Percentiles rank a stretch among this genome's conserved stretches.
These are phyloP conservation scores for Botrytis deweyae DNA, from an alignment of 2,329 filamentous ascomycete genomes.

Conservation along the genomic window DNA sequence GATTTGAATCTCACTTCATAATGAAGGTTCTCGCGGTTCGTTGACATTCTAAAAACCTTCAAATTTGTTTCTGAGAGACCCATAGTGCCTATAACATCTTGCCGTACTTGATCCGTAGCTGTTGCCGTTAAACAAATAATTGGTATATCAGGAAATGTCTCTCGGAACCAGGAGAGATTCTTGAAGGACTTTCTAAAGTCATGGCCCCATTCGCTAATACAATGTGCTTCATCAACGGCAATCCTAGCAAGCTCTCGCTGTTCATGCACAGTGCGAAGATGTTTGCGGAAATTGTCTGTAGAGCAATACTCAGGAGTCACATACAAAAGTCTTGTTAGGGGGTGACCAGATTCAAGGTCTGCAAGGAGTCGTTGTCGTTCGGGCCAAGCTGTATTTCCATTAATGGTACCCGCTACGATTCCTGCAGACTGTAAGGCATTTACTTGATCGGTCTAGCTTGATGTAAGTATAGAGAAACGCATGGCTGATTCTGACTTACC, in stretches of 20 bases:
- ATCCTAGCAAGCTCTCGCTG: slow-evolving; percentile 85
- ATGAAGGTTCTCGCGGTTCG: slow-evolving; percentile 81
- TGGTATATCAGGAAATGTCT: slow-evolving; percentile 77
- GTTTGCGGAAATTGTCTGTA: slow-evolving; percentile 71
- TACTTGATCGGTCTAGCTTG: slow-evolving; percentile 80
- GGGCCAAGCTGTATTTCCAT: slow-evolving; percentile 69
- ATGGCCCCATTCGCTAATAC: slow-evolving; percentile 97
- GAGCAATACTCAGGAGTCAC: slow-evolving; percentile 91
- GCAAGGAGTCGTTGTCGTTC: slow-evolving; percentile 70
- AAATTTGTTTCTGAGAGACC: slow-evolving; percentile 63
- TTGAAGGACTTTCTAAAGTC: slow-evolving; percentile 95
- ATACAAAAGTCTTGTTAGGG: slow-evolving; percentile 78
- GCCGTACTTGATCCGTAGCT: slow-evolving; percentile 74
- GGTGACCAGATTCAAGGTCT: slow-evolving; percentile 86
- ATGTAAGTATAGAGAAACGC: slow-evolving; percentile 10
- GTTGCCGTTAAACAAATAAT: slow-evolving; percentile 93
- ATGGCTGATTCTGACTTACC: slow-evolving; percentile 48
- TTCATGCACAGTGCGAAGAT: slow-evolving; percentile 69
- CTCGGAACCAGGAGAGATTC: slow-evolving; percentile 79
- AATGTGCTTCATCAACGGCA: slow-evolving; percentile 92
- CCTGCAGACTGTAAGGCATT: slow-evolving; percentile 71
- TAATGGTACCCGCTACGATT: slow-evolving; percentile 81
- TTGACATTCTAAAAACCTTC: slow-evolving; percentile 78
- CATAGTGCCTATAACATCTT: slow-evolving; percentile 78
- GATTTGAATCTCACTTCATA: slow-evolving; percentile 84